Percentiles rank a stretch among this genome's conserved stretches.
phyloP scores from a whole-genome alignment of 2,329 filamentous ascomycete genomes.

The Ramichloridium luteum region DNA sequence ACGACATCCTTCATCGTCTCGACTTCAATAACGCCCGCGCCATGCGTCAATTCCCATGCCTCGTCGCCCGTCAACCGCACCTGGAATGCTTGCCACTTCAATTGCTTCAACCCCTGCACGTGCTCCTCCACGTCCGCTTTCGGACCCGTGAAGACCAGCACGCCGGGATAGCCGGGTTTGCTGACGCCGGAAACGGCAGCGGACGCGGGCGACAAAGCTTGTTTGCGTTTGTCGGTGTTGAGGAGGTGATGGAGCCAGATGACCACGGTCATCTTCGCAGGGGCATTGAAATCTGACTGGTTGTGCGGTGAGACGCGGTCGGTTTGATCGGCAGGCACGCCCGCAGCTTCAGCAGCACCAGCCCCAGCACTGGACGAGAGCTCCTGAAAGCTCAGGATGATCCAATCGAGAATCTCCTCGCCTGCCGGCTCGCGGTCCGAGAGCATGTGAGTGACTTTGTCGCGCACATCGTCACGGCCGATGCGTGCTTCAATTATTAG shows the following conservation, averaged over 20 bases:
- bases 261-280: conserved; percentile 25
- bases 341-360: neutral
- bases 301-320: neutral
- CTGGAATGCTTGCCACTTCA: conserved; percentile 37
- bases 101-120: conserved; percentile 29
- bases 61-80: conserved; percentile 30
- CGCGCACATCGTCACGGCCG: conserved; percentile 27
- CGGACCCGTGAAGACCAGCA: conserved; percentile 33
- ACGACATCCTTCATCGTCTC: conserved; percentile 35
- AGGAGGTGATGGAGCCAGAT: conserved; percentile 37
- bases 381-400: conserved; percentile 29
- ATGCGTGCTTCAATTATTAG: conserved; percentile 28
- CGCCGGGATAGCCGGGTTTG: conserved; percentile 36
- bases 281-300: neutral
- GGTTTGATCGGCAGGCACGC: neutral
- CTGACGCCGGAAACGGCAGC: conserved; percentile 29
- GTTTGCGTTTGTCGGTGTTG: conserved; percentile 35
- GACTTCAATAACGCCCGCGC: conserved; percentile 29
- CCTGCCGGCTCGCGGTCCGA: conserved; percentile 17
- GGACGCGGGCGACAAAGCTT: conserved; percentile 26
- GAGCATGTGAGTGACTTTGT: conserved; percentile 22
- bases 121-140: conserved; percentile 28
- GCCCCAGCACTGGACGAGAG: conserved; percentile 12
- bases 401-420: conserved; percentile 32
- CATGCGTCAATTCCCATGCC: conserved; percentile 30